Base-by-base conservation (phyloP, 2,329 filamentous ascomycete species). In the Fusarium kyushuense region DNA sequence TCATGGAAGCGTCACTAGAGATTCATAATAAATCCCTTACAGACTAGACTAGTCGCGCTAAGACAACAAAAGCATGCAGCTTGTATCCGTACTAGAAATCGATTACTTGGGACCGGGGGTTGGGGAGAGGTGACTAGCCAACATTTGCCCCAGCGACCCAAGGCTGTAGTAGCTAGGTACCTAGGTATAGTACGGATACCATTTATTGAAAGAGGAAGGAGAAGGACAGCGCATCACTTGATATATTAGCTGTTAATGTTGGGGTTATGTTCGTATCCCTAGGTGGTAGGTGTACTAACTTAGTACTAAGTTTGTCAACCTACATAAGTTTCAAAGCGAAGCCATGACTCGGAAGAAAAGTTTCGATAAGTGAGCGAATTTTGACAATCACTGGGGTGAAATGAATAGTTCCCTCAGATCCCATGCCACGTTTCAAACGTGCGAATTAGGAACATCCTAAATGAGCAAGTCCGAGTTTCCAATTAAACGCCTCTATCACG, bases 271-370 rank as follows among this genome's bases (percentile, higher is more conserved):
- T 38, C 32, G 38, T 51, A 40, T 40, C 23, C 33, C 14, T 29
- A 27, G 27, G 27, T 27, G 27, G 27, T 27, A 8, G 17, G 36
- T 51, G 46, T 51, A 16, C 13, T 21, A 16, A 16, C 30, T 14
- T 13, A 12, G 29, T 30, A 32, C 16, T 17, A 16, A n/a, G n/a
- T n/a, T n/a, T 33, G 17, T 5, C 9, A 45, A 21, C 35, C 35
- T 38, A 38, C n/a, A 38, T 38, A 38, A 42, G 33, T 56, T 57
- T 30, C 33, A 25, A 38, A 47, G 33, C 19, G 23, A 38, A 36
- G 33, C 19, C 54, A 70, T 70, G 66, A 64, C 67, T 70, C 42
- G 42, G 19, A n/a, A 52, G 23, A 14, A 38, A 51, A 52, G 35
- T 46, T 43, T 58, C 41, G 41, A 52, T 29, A 11, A 42, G 14